Evolutionary conservation across 2,329 filamentous ascomycete genomes (phyloP).

Genomic region (Phialocephala sp.): DNA sequence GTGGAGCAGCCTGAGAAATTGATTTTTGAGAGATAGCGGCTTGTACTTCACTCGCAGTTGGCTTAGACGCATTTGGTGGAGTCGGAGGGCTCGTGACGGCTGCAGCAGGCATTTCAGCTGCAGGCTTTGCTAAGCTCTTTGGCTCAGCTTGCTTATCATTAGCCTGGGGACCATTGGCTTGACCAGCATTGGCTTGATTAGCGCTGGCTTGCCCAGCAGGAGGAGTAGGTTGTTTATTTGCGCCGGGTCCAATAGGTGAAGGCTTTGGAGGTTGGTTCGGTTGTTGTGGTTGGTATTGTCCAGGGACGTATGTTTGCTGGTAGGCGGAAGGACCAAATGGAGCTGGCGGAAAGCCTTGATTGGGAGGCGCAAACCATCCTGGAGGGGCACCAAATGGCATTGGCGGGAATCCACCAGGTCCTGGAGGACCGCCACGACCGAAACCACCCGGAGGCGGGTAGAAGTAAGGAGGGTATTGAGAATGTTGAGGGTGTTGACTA

Average conservation of each 20-base stretch:
- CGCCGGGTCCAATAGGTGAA: constrained; percentile 56
- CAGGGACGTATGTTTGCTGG: constrained; percentile 47
- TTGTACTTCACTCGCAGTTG: constrained; percentile 59
- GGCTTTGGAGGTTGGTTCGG: constrained; percentile 46
- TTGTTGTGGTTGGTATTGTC: constrained; percentile 13
- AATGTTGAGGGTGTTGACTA: constrained; percentile 51
- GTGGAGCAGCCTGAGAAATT: constrained; percentile 21
- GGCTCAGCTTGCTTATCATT: constrained; percentile 56
- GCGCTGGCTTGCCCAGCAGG: constrained; percentile 46
- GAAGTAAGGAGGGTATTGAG: constrained; percentile 48
- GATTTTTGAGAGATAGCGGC: constrained; percentile 49
- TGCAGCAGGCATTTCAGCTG: constrained; percentile 44
- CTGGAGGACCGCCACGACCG: constrained; percentile 60
- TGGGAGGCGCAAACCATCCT: constrained; percentile 78
- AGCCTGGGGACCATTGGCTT: constrained; percentile 36
- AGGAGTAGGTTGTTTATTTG: constrained; percentile 54
- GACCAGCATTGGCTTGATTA: constrained; percentile 18
- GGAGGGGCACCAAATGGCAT: constrained; percentile 78
- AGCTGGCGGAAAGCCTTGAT: constrained; percentile 75
- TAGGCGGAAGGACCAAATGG: constrained; percentile 53
- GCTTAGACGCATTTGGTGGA: constrained; percentile 72
- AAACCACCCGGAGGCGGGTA: constrained; percentile 55
- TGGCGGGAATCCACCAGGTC: constrained; percentile 71
- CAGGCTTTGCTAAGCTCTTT: constrained; percentile 57
- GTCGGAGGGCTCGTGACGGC: constrained; percentile 57